Evolutionary conservation across 495 filamentous ascomycete species (phyloP), one percentile per base, ranked within the genome.

Genomic region (Cenococcum geophilum): DNA sequence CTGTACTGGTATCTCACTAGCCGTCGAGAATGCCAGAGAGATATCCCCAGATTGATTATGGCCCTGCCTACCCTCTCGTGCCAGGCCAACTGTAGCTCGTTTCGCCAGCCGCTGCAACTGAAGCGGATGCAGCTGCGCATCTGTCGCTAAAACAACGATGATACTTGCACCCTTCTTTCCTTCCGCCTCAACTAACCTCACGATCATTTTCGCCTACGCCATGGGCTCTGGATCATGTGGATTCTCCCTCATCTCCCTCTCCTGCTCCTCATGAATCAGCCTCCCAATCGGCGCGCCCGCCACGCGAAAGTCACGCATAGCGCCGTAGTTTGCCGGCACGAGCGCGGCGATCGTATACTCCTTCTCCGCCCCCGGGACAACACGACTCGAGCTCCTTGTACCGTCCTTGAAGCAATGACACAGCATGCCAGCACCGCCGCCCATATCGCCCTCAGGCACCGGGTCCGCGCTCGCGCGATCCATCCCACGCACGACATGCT

Each of bases 361-460:
- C 63, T 65, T 23, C 71, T 73, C 60, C 14, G 67, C 68, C 14
- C 51, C 67, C 10, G 40, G 51, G 9, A 82, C 71, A 0, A 79
- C 35, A 20, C 80, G 69, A 61, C 76, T 80, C 21, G 75, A 73
- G 1, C 73, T 77, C 21, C 79, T 78, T 5, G 80, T 82, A 10
- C 79, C 80, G 1, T 77, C 80, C 63, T 81, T 80, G 63, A 76
- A 81, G 56, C 72, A 73, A 58, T 81, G 76, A 59, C 75, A 78
- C 11, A 77, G 70, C 79, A 80, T 82, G 27, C 80, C 80, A 20
- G 78, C 77, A 1, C 80, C 79, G 16, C 80, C 80, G 4, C 79
- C 80, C 0, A 73, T 76, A 51, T 77, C 78, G 0, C 80, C 80
- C 68, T 83, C 79, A 48, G 67, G 61, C 6, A 83, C 79, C 1